phyloP scores from a whole-genome alignment of 495 filamentous ascomycete genomes.

The Talaromyces wortmannii region DNA sequence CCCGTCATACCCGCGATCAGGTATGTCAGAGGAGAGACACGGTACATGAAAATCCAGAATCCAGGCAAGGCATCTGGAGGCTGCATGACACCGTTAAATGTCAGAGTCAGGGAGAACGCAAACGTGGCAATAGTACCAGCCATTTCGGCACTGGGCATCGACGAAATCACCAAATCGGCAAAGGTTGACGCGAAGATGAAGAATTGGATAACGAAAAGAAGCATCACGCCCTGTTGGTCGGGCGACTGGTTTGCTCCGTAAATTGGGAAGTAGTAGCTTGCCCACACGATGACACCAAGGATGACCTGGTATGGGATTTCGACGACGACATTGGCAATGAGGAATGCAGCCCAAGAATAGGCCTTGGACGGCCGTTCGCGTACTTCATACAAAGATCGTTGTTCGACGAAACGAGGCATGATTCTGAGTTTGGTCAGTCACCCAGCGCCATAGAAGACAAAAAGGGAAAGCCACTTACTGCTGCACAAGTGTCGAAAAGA shows the following conservation, averaged over 20 bases:
- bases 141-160: slow-evolving; percentile 45
- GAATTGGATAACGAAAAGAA: slow-evolving; percentile 54
- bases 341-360: slow-evolving; percentile 68
- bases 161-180: slow-evolving; percentile 47
- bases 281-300: slow-evolving; percentile 51
- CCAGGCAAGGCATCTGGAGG: slow-evolving; percentile 39
- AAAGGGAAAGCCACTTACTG: slow-evolving; percentile 16
- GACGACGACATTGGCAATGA: slow-evolving; percentile 61
- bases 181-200: slow-evolving; percentile 66
- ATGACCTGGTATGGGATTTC: slow-evolving; percentile 68
- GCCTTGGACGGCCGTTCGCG: slow-evolving; percentile 63
- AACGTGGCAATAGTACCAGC: slow-evolving; percentile 51
- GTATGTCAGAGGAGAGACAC: slow-evolving; percentile 49
- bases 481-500: slow-evolving; percentile 45
- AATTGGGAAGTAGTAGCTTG: slow-evolving; percentile 56
- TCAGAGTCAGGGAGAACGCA: slow-evolving; percentile 53
- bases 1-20: slow-evolving; percentile 44
- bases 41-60: slow-evolving; percentile 58
- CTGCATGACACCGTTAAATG: slow-evolving; percentile 57
- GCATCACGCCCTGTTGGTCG: slow-evolving; percentile 37
- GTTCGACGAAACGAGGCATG: slow-evolving; percentile 62
- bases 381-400: slow-evolving; percentile 61
- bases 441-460: not conserved
- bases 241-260: slow-evolving; percentile 29
- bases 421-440: slow-evolving; percentile 32